Evolutionary conservation across 2,329 filamentous ascomycete species (phyloP).

Genomic region (Pseudogymnoascus destructans): DNA sequence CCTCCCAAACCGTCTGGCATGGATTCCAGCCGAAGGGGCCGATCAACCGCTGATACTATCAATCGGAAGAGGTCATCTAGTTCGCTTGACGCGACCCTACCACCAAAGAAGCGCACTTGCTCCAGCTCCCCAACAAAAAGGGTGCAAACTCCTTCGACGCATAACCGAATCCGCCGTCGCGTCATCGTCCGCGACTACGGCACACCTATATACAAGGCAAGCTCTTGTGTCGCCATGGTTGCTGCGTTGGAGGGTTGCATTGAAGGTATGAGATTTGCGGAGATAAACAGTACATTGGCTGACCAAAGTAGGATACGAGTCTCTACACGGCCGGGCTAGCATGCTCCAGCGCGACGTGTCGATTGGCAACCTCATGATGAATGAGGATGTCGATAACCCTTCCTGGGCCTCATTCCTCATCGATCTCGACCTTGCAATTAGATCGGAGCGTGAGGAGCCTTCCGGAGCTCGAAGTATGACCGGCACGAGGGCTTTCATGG

Average conservation of each 20-base stretch:
- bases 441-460: constrained; percentile 23
- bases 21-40: constrained; percentile 8
- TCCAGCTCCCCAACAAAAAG: constrained; percentile 24
- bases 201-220: constrained; percentile 31
- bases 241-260: constrained; percentile 29
- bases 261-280: constrained; percentile 13
- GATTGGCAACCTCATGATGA: constrained; percentile 35
- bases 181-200: constrained; percentile 31
- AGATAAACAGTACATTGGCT: constrained; percentile 10
- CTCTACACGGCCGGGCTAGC: constrained; percentile 25
- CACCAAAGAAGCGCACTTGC: constrained; percentile 25
- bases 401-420: constrained; percentile 28
- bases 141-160: constrained; percentile 14
- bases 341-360: constrained; percentile 34
- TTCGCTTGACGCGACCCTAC: constrained; percentile 15
- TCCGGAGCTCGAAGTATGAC: constrained; percentile 28
- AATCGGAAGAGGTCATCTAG: constrained; percentile 21
- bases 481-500: constrained; percentile 30
- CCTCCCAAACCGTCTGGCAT: constrained; percentile 16
- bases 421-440: constrained; percentile 29
- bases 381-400: constrained; percentile 30
- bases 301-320: constrained; percentile 25
- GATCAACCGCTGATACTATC: background rate
- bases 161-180: constrained; percentile 31
- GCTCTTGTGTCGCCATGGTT: constrained; percentile 28